Evolutionary conservation across 148 eudicot species (phyloP).

Genomic region (Amaranthus palmeri): DNA sequence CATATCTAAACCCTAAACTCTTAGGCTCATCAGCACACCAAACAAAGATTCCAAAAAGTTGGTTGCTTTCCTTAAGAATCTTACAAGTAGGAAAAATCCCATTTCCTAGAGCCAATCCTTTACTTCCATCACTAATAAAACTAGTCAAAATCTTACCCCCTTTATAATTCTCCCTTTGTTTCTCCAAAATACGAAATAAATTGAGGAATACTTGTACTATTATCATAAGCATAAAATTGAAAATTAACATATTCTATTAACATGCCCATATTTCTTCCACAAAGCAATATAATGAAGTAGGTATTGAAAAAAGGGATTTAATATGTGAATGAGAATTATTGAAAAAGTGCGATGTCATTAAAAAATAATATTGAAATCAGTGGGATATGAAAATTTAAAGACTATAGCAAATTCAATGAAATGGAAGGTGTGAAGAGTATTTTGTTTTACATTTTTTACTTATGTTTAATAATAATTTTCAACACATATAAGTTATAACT

Average conservation of each 20-base stretch:
- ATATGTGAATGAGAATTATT: no score
- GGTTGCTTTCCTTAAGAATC: slow-evolving; percentile 21
- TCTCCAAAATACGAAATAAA: slow-evolving; percentile 30
- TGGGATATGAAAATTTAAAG: no score
- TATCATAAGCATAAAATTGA: slow-evolving; percentile 47
- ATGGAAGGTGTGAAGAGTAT: no score
- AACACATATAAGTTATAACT: no score
- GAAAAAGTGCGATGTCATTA: no score
- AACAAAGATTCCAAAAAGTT: slow-evolving; percentile 40
- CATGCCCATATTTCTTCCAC: slow-evolving; percentile 35
- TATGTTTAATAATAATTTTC: no score
- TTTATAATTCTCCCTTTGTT: slow-evolving; percentile 31
- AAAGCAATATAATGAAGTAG: no score
- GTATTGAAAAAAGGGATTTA: no score
- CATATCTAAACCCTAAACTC: slow-evolving; percentile 28
- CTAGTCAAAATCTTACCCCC: slow-evolving; percentile 44
- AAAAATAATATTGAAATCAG: no score
- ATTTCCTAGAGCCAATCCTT: slow-evolving; percentile 35
- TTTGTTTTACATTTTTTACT: no score
- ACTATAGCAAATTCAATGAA: no score
- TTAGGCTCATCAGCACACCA: slow-evolving; percentile 52
- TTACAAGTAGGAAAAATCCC: slow-evolving; percentile 34
- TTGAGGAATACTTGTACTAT: slow-evolving; percentile 26
- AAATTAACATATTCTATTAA: slow-evolving; percentile 42
- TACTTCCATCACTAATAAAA: slow-evolving; percentile 36